Conservation (phyloP, 2,329 filamentous ascomycete genomes). For the Hypoxylon sp. region DNA sequence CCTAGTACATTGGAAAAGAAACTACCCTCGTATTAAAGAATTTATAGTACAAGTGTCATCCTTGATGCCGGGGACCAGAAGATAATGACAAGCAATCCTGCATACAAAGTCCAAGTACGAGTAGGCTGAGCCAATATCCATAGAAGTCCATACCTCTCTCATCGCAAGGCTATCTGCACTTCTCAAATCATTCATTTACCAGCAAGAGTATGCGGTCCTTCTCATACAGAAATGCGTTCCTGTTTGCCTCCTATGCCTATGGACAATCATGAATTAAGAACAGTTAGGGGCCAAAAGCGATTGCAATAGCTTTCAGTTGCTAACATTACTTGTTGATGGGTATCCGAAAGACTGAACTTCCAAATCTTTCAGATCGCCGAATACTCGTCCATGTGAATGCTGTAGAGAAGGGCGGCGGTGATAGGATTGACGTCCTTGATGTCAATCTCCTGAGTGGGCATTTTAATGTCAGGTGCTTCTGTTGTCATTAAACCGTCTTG, state of each 20-base stretch:
- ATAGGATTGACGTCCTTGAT: conserved; percentile 7
- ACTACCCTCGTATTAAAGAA: neutral
- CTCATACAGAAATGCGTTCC: neutral
- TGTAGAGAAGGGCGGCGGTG: conserved; percentile 15
- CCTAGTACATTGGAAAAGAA: neutral
- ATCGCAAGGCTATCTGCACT: neutral
- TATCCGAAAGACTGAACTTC: neutral
- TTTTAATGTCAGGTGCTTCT: neutral
- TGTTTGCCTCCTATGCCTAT: neutral
- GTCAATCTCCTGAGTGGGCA: conserved; percentile 16
- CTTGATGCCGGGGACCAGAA: neutral
- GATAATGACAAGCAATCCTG: neutral
- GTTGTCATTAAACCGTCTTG: conserved; percentile 21
- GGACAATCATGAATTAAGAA: neutral
- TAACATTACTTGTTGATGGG: neutral
- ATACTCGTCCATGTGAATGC: conserved; percentile 19
- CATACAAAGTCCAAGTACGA: neutral
- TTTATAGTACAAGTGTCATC: neutral
- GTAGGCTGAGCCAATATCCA: neutral
- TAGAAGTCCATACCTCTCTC: neutral
- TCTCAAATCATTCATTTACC: neutral
- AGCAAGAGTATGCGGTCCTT: neutral
- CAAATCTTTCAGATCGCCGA: neutral
- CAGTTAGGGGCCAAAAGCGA: neutral
- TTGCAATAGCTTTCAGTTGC: neutral